A percentile compares a stretch with the other conserved stretches of the same genome.
phyloP scores from a whole-genome alignment of 2,329 filamentous ascomycete species.

The Pseudogymnoascus sp. region DNA sequence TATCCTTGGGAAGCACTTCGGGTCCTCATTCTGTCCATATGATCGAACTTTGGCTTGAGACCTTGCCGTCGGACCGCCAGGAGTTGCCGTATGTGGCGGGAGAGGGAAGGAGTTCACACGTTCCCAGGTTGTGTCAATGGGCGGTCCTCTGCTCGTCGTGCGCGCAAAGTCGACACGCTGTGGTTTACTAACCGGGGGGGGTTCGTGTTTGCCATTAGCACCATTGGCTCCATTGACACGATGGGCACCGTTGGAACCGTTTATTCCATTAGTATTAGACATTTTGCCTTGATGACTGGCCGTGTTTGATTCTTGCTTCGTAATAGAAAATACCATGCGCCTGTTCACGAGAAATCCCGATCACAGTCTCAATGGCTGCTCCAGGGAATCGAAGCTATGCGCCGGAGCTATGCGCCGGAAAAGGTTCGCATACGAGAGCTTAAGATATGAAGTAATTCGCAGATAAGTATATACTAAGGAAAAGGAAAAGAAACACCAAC shows the following conservation, averaged over 20 bases:
- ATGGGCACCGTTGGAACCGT: neutral
- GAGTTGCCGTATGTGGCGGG: constrained; percentile 5
- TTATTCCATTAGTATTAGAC: neutral
- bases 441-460: neutral
- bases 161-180: constrained; percentile 16
- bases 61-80: constrained; percentile 21
- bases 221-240: neutral
- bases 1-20: constrained; percentile 40
- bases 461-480: neutral
- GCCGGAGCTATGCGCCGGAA: neutral
- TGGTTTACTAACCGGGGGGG: constrained; percentile 7
- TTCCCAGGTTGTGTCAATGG: neutral
- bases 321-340: neutral
- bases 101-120: constrained; percentile 3
- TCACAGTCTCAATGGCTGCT: neutral
- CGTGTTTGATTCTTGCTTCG: neutral
- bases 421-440: neutral
- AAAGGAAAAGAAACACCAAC: neutral
- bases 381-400: neutral
- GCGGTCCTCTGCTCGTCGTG: neutral
- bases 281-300: neutral
- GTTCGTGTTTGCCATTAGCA: neutral
- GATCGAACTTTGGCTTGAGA: constrained; percentile 23
- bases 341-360: neutral
- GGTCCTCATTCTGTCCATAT: constrained; percentile 25